Evolutionary conservation across 179 eudicot species (phyloP).

Genomic region (Carnegiea gigantea): DNA sequence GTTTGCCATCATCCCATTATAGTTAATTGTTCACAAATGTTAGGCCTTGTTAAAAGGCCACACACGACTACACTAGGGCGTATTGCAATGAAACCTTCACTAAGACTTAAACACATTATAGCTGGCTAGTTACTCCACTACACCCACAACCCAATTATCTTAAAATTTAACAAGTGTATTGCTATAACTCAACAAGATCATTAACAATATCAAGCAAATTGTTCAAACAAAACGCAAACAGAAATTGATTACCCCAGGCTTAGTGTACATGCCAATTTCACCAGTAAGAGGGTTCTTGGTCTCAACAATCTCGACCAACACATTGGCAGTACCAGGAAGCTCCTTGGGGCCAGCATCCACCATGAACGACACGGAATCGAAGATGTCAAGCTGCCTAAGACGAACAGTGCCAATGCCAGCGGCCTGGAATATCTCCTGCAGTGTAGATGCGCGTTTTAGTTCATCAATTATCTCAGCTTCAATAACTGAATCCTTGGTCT

Average conservation of each 20-base stretch:
- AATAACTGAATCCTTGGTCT: conserved; percentile 69
- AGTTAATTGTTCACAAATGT: neutral
- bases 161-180: neutral
- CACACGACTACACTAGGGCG: neutral
- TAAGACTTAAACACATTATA: too few relatives aligned
- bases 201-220: neutral
- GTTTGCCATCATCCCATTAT: neutral
- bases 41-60: too few relatives aligned
- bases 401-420: conserved; percentile 46
- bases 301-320: conserved; percentile 68
- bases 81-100: neutral
- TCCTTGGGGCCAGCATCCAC: conserved; percentile 81
- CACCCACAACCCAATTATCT: neutral
- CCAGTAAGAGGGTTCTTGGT: conserved; percentile 55
- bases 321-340: conserved; percentile 70
- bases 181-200: neutral
- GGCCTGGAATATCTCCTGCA: conserved; percentile 73
- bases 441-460: conserved; percentile 43
- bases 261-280: conserved; percentile 62
- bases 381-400: conserved; percentile 56
- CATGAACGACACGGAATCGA: conserved; percentile 64
- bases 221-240: neutral
- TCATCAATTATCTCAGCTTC: conserved; percentile 56
- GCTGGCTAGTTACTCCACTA: neutral
- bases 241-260: conserved; percentile 64